These are phyloP conservation scores for Botrytis porri DNA, from an alignment of 2,329 filamentous ascomycete genomes.

Conservation along the genomic window DNA sequence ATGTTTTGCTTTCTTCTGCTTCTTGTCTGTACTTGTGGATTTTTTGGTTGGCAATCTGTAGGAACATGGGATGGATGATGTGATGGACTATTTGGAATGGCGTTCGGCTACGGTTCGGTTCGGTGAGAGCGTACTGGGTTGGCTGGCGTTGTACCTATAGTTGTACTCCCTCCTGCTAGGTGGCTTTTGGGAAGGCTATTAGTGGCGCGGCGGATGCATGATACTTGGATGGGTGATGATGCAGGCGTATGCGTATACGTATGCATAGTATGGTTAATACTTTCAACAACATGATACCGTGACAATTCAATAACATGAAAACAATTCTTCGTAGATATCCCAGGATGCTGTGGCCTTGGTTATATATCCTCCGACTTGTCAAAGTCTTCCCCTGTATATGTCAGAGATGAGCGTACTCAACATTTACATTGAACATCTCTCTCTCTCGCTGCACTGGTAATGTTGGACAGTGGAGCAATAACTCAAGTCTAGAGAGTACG, in stretches of 20 bases:
- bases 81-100: constrained; percentile 17
- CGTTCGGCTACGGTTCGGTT: constrained; percentile 19
- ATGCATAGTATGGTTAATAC: neutral
- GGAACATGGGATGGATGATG: constrained; percentile 20
- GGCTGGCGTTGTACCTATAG: constrained; percentile 21
- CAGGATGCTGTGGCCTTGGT: neutral
- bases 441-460: neutral
- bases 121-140: constrained; percentile 21
- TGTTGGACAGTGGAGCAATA: neutral
- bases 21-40: constrained; percentile 22
- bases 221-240: constrained; percentile 12
- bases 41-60: constrained; percentile 8
- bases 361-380: neutral
- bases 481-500: neutral
- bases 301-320: neutral
- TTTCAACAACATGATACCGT: constrained; percentile 9
- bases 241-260: neutral
- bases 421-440: neutral
- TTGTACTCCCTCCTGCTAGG: neutral
- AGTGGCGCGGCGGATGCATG: neutral
- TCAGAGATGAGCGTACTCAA: neutral
- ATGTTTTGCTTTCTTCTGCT: constrained; percentile 9
- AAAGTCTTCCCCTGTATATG: neutral
- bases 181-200: constrained; percentile 15
- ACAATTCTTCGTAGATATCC: neutral